Evolutionary conservation across 306 rosid species (phyloP).

Genomic region (Gastrolobium bilobum): DNA sequence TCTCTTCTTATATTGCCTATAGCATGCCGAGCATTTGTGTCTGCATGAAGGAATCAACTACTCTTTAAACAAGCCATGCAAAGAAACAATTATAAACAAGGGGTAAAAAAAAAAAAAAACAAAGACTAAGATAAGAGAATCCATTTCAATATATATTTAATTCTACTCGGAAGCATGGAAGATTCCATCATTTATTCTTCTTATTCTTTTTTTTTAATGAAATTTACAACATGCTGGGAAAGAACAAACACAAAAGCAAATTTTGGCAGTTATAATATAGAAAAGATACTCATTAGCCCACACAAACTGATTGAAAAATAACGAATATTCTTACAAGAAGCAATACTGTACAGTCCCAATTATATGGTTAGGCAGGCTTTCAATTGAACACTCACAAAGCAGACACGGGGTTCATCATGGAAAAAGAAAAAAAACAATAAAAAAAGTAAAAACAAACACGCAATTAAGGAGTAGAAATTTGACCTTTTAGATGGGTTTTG

Average conservation of each 20-base stretch:
- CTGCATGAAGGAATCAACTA: conserved; percentile 55
- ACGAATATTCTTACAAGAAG: conserved; percentile 40
- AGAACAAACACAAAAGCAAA: conserved; percentile 1
- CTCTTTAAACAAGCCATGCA: conserved; percentile 31
- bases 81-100: background rate
- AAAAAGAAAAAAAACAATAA: background rate
- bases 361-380: background rate
- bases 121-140: background rate
- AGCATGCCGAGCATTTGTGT: conserved; percentile 83
- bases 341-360: background rate
- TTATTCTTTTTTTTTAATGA: background rate
- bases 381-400: conserved; percentile 1
- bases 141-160: background rate
- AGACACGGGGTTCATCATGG: conserved; percentile 4
- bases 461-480: background rate
- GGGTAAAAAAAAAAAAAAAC: background rate
- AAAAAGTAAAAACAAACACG: background rate
- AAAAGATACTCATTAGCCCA: conserved; percentile 38
- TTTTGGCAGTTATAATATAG: background rate
- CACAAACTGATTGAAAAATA: conserved; percentile 28
- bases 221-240: background rate
- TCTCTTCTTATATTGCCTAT: conserved; percentile 76
- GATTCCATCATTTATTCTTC: conserved; percentile 1
- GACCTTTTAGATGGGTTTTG: conserved; percentile 46
- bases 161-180: background rate